Evolutionary conservation across 1,284 basidiomycete species (phyloP).

Genomic region (Xerocomus amazonicus): DNA sequence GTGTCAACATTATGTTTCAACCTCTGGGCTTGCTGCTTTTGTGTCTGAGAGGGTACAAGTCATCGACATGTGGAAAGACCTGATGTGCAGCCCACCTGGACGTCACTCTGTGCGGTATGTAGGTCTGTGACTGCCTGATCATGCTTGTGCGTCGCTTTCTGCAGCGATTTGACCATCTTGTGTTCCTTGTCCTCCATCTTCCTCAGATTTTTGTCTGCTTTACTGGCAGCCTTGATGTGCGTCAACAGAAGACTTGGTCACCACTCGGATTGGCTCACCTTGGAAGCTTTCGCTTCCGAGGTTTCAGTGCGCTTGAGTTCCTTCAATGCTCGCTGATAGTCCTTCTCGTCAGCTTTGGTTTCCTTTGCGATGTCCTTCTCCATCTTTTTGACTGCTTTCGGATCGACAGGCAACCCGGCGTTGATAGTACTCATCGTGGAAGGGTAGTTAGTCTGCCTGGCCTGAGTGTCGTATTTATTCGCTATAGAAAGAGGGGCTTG

Average conservation of each 20-base stretch:
- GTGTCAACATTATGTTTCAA: background rate
- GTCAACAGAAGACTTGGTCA: background rate
- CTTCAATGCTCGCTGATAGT: slow-evolving; percentile 1
- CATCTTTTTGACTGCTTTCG: slow-evolving; percentile 35
- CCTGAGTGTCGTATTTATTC: background rate
- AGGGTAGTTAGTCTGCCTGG: background rate
- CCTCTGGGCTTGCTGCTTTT: background rate
- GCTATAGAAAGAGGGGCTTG: slow-evolving; percentile 1
- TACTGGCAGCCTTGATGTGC: background rate
- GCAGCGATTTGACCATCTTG: background rate
- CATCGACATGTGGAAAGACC: background rate
- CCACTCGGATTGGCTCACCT: background rate
- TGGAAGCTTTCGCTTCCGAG: background rate
- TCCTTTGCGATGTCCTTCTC: background rate
- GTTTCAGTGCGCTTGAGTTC: background rate
- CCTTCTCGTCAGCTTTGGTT: slow-evolving; percentile 42
- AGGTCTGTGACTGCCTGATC: background rate
- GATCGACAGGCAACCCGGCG: slow-evolving; percentile 11
- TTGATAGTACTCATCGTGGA: background rate
- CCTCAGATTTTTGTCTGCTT: background rate
- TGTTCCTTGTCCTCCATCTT: background rate
- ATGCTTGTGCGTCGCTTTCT: background rate
- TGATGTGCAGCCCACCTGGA: background rate
- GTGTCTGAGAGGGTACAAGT: background rate
- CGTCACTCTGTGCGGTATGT: background rate